A percentile compares a stretch with the other conserved stretches of the same genome.
Conservation (phyloP, 2,329 filamentous ascomycete genomes). For the Cladosporium cucumerinum region DNA sequence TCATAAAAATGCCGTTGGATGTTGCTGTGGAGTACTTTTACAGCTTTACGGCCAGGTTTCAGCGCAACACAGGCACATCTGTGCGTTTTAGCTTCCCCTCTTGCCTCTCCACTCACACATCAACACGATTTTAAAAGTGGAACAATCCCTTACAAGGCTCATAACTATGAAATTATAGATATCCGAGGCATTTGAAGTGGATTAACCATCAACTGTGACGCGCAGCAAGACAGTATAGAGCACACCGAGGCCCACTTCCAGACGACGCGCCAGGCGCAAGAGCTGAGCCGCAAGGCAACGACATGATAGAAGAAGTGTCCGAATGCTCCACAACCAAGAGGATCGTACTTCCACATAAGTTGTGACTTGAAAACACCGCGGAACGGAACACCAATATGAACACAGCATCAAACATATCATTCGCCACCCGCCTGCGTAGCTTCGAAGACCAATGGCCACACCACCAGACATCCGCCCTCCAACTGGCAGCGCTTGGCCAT, state of each 20-base stretch:
- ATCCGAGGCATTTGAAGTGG: background rate
- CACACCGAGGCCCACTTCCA: background rate
- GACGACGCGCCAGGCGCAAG: background rate
- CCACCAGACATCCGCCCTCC: slow-evolving; percentile 10
- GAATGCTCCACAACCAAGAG: background rate
- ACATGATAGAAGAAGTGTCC: background rate
- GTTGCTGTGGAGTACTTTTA: too few species aligned
- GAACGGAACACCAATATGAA: background rate
- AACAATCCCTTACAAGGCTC: background rate
- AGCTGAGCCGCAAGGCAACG: background rate
- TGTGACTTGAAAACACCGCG: background rate
- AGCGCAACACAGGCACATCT: too few species aligned
- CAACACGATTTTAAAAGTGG: too few species aligned
- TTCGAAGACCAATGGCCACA: slow-evolving; percentile 16
- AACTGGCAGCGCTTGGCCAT: slow-evolving; percentile 31
- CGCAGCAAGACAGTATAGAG: background rate
- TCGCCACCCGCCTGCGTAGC: slow-evolving; percentile 12
- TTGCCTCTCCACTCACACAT: too few species aligned
- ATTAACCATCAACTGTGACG: background rate
- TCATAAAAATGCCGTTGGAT: background rate
- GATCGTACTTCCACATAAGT: background rate
- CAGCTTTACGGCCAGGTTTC: too few species aligned
- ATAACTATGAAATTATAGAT: background rate
- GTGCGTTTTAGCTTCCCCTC: too few species aligned
- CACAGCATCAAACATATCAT: background rate